Evolutionary conservation across 805 yeast species (phyloP).

Genomic region (Ogataea nitratoaversa): DNA sequence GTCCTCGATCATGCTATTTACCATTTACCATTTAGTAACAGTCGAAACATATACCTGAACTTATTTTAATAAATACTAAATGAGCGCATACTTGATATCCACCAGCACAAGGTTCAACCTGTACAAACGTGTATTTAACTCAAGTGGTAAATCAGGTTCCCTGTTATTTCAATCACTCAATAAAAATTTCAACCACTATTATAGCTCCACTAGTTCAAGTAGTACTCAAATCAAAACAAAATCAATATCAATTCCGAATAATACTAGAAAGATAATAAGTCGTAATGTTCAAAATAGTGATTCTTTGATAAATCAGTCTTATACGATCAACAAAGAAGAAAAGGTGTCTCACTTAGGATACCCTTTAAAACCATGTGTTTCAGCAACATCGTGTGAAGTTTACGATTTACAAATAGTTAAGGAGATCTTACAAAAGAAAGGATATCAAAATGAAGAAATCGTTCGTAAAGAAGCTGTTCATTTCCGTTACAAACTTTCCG

Average conservation of each 20-base stretch:
- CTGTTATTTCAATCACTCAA: too few relatives aligned
- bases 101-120: too few relatives aligned
- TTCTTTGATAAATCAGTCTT: conserved; percentile 16
- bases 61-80: too few relatives aligned
- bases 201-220: too few relatives aligned
- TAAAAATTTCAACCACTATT: too few relatives aligned
- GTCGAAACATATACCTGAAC: too few relatives aligned
- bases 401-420: conserved; percentile 53
- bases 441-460: conserved; percentile 30
- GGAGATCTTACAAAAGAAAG: conserved; percentile 34
- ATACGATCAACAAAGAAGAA: conserved; percentile 5
- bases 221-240: conserved; percentile 15
- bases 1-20: too few relatives aligned
- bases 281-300: conserved; percentile 13
- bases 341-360: conserved; percentile 7
- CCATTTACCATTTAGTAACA: too few relatives aligned
- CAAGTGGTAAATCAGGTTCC: too few relatives aligned
- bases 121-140: too few relatives aligned
- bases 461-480: conserved; percentile 58
- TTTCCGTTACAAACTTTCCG: conserved; percentile 39
- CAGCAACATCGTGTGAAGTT: conserved; percentile 68
- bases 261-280: conserved; percentile 10
- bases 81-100: too few relatives aligned
- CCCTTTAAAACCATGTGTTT: conserved; percentile 45
- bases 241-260: neutral